A percentile compares a stretch with the other conserved stretches of the same genome.
Evolutionary conservation across 2,329 filamentous ascomycete species (phyloP).

Genomic region (Trichoderma hamatum): DNA sequence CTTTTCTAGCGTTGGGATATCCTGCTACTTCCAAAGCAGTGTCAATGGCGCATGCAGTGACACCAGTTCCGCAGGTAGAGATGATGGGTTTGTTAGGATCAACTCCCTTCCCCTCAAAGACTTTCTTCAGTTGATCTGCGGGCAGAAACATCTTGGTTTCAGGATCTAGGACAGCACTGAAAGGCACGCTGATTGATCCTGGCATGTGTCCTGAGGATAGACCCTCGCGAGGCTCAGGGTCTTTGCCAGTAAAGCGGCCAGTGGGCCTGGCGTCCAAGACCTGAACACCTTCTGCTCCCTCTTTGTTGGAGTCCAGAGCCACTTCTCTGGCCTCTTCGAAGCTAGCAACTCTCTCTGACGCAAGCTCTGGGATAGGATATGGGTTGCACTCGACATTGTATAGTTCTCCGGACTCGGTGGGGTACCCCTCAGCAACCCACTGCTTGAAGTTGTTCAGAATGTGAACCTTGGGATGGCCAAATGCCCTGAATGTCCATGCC

Average conservation of each 20-base stretch:
- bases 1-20: slow-evolving; percentile 67
- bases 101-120: slow-evolving; percentile 81
- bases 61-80: slow-evolving; percentile 87
- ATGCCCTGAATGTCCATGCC: slow-evolving; percentile 88
- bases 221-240: slow-evolving; percentile 83
- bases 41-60: slow-evolving; percentile 90
- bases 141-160: slow-evolving; percentile 79
- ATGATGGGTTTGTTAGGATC: slow-evolving; percentile 81
- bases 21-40: slow-evolving; percentile 80
- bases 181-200: slow-evolving; percentile 79
- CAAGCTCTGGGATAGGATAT: slow-evolving; percentile 66
- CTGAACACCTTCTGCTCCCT: slow-evolving; percentile 81
- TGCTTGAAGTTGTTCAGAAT: slow-evolving; percentile 92
- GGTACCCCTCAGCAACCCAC: slow-evolving; percentile 85
- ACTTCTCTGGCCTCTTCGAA: slow-evolving; percentile 84
- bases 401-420: slow-evolving; percentile 78
- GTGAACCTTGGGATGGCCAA: slow-evolving; percentile 87
- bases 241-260: slow-evolving; percentile 79
- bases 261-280: slow-evolving; percentile 83
- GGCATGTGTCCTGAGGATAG: slow-evolving; percentile 92
- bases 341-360: slow-evolving; percentile 67
- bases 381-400: slow-evolving; percentile 67
- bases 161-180: slow-evolving; percentile 78
- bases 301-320: slow-evolving; percentile 75
- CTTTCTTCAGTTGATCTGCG: slow-evolving; percentile 67